A percentile compares a stretch with the other conserved stretches of the same genome.
phyloP scores from a whole-genome alignment of 2,329 filamentous ascomycete species.

The Hymenoscyphus infarciens region DNA sequence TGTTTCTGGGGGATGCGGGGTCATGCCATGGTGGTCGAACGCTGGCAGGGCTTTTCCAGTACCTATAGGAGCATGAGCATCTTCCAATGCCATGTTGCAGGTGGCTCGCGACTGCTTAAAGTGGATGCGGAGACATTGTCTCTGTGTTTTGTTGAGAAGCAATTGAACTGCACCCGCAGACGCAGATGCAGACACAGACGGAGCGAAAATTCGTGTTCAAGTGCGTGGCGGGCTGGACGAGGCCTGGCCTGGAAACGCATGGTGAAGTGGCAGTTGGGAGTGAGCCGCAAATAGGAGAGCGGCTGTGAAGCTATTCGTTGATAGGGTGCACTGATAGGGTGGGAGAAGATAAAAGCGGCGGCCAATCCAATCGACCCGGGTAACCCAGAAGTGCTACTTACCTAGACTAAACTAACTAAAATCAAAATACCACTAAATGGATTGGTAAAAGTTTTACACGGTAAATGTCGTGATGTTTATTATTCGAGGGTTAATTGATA shows the following conservation, averaged over 20 bases:
- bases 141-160: constrained; percentile 20
- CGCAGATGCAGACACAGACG: too few relatives aligned
- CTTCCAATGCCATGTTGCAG: constrained; percentile 27
- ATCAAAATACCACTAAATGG: too few relatives aligned
- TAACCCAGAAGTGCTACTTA: too few relatives aligned
- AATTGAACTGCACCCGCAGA: constrained; percentile 20
- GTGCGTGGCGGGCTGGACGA: constrained; percentile 4
- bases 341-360: background rate
- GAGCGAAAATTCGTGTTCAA: background rate
- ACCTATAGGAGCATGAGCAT: constrained; percentile 5
- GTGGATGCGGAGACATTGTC: constrained; percentile 25
- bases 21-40: constrained; percentile 16
- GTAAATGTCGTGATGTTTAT: too few relatives aligned
- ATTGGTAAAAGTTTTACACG: too few relatives aligned
- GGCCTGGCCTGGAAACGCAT: constrained; percentile 4
- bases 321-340: background rate
- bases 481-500: too few relatives aligned
- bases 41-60: constrained; percentile 21
- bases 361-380: background rate
- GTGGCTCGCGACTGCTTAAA: constrained; percentile 17
- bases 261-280: constrained; percentile 9
- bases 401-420: too few relatives aligned
- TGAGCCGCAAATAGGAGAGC: background rate
- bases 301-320: background rate
- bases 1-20: constrained; percentile 18